Percentiles rank a stretch among this genome's conserved stretches.
Conservation (phyloP, 2,329 filamentous ascomycete genomes). For the Penicillium sp. region DNA sequence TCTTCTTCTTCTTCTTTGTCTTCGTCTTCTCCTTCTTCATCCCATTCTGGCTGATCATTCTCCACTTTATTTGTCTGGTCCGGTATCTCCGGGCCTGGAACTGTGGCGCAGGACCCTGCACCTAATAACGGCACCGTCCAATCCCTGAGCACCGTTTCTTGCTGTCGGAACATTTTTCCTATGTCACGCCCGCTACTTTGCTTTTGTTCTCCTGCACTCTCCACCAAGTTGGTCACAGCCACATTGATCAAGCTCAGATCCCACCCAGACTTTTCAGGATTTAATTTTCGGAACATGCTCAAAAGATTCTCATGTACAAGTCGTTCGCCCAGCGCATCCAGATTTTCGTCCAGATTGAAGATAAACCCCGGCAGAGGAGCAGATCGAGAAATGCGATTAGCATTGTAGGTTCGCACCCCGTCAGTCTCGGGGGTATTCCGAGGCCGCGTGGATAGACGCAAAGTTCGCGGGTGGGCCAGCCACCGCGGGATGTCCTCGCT, state of each 20-base stretch:
- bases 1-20: slow-evolving; percentile 25
- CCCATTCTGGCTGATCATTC: slow-evolving; percentile 6
- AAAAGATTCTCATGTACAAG: slow-evolving; percentile 69
- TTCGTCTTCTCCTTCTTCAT: slow-evolving; percentile 13
- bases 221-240: slow-evolving; percentile 80
- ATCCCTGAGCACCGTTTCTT: slow-evolving; percentile 67
- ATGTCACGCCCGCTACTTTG: slow-evolving; percentile 71
- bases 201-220: slow-evolving; percentile 53
- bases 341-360: slow-evolving; percentile 61
- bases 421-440: slow-evolving; percentile 54
- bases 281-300: slow-evolving; percentile 71
- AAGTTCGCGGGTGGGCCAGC: slow-evolving; percentile 76
- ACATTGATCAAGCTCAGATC: slow-evolving; percentile 83
- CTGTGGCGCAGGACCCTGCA: not conserved
- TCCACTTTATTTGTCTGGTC: not conserved
- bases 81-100: not conserved
- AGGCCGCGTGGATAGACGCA: slow-evolving; percentile 77
- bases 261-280: slow-evolving; percentile 69
- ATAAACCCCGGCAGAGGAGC: slow-evolving; percentile 70
- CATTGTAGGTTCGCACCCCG: slow-evolving; percentile 57
- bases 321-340: slow-evolving; percentile 63
- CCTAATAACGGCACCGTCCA: slow-evolving; percentile 54
- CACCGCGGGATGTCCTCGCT: slow-evolving; percentile 56
- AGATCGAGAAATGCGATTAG: slow-evolving; percentile 74
- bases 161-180: slow-evolving; percentile 74